Evolutionary conservation across 2,329 filamentous ascomycete genomes (phyloP).

Genomic region (Exophiala aquamarina): DNA sequence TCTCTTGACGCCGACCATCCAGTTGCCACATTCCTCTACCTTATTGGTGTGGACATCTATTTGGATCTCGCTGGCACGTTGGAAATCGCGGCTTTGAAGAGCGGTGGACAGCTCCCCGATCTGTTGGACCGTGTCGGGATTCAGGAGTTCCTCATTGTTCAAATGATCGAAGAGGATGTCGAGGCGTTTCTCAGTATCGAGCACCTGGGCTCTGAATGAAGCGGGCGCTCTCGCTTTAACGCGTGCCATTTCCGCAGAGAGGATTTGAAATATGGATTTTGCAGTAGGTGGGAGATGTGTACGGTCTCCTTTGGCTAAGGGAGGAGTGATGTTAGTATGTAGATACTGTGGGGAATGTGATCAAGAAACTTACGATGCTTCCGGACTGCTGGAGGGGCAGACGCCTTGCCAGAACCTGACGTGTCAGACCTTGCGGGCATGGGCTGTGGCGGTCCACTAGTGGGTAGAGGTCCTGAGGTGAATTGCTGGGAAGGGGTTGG

Average conservation of each 20-base stretch:
- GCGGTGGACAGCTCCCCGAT: slow-evolving; percentile 58
- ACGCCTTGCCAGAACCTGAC: slow-evolving; percentile 49
- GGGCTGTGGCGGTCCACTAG: slow-evolving; percentile 48
- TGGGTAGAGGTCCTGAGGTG: slow-evolving; percentile 48
- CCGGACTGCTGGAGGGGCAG: slow-evolving; percentile 49
- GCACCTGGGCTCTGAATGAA: slow-evolving; percentile 84
- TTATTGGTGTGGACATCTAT: slow-evolving; percentile 74
- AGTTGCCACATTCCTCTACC: slow-evolving; percentile 77
- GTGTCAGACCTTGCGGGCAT: slow-evolving; percentile 49
- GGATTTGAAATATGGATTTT: slow-evolving; percentile 75
- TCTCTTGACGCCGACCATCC: slow-evolving; percentile 82
- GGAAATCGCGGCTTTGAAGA: slow-evolving; percentile 68
- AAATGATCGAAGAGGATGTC: slow-evolving; percentile 94
- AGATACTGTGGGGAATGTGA: slow-evolving; percentile 13
- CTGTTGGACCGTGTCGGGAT: slow-evolving; percentile 63
- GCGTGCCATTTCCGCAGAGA: slow-evolving; percentile 81
- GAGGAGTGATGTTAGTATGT: slow-evolving; percentile 26
- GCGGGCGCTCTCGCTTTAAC: slow-evolving; percentile 82
- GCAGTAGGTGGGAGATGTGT: slow-evolving; percentile 81
- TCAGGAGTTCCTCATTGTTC: slow-evolving; percentile 90
- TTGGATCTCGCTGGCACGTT: slow-evolving; percentile 66
- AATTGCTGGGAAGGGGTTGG: slow-evolving; percentile 47
- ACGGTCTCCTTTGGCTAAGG: slow-evolving; percentile 70
- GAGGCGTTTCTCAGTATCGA: slow-evolving; percentile 89
- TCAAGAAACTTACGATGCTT: slow-evolving; percentile 64